Evolutionary conservation across 805 yeast species (phyloP).

Genomic region (Danielia reshetovae): DNA sequence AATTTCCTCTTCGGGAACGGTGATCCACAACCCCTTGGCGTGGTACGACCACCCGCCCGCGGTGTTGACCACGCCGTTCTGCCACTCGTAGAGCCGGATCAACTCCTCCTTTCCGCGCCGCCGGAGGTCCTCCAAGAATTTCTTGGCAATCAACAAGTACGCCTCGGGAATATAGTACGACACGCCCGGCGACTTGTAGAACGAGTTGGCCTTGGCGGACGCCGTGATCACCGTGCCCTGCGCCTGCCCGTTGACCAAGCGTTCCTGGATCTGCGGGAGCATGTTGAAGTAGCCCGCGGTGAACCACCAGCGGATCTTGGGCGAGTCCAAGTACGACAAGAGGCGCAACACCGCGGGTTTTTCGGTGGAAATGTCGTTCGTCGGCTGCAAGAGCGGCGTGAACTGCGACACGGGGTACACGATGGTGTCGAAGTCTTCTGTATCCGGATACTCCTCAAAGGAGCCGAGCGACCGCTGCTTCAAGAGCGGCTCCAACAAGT

Average conservation of each 20-base stretch:
- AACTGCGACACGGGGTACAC: constrained; percentile 92
- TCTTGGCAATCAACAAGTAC: constrained; percentile 69
- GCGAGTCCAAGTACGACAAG: constrained; percentile 53
- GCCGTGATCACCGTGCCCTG: constrained; percentile 80
- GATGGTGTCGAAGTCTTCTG: constrained; percentile 48
- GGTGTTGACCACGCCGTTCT: constrained; percentile 75
- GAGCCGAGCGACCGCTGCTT: constrained; percentile 35
- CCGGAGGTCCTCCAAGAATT: constrained; percentile 55
- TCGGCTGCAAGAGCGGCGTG: constrained; percentile 68
- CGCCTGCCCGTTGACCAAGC: constrained; percentile 55
- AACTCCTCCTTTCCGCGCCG: constrained; percentile 35
- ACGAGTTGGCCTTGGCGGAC: constrained; percentile 87
- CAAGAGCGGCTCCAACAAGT: constrained; percentile 55
- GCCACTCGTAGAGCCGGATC: constrained; percentile 78
- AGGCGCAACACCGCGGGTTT: constrained; percentile 62
- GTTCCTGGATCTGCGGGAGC: constrained; percentile 64
- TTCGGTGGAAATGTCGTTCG: constrained; percentile 70
- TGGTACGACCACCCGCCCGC: constrained; percentile 95
- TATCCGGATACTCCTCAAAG: constrained; percentile 30
- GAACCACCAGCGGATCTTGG: constrained; percentile 68
- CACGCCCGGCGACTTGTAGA: constrained; percentile 78
- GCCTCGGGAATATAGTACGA: constrained; percentile 84
- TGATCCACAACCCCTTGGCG: constrained; percentile 92
- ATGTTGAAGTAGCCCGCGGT: constrained; percentile 97
- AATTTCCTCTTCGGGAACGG: constrained; percentile 47